Percentiles rank a stretch among this genome's conserved stretches.
Evolutionary conservation across 2,329 filamentous ascomycete species (phyloP).

Genomic region (Ophiocordyceps camponoti-rufipedis): DNA sequence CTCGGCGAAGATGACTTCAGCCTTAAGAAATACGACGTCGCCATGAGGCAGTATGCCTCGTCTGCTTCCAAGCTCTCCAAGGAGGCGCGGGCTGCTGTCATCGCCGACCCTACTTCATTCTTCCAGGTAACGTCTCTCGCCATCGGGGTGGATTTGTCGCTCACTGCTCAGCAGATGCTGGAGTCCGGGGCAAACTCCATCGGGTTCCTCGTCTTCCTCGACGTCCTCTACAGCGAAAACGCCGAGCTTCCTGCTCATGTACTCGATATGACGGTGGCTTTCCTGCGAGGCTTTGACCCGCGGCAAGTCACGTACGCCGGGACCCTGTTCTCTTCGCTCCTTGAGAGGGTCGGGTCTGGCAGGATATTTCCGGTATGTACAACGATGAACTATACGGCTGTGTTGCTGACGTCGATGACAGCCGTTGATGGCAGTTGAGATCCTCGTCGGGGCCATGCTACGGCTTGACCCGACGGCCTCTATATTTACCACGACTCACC

Average conservation of each 20-base stretch:
- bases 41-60: slow-evolving; percentile 18
- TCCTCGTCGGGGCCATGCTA: slow-evolving; percentile 34
- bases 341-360: slow-evolving; percentile 20
- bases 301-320: slow-evolving; percentile 34
- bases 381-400: no score
- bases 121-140: slow-evolving; percentile 17
- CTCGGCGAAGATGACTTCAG: slow-evolving; percentile 8
- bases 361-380: slow-evolving; percentile 21
- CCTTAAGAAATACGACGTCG: slow-evolving; percentile 19
- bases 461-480: slow-evolving; percentile 48
- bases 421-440: slow-evolving; percentile 26
- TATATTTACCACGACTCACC: slow-evolving; percentile 47
- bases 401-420: slow-evolving; percentile 7
- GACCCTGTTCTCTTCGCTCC: slow-evolving; percentile 20
- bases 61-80: slow-evolving; percentile 19
- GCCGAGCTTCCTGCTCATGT: slow-evolving; percentile 15
- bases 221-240: slow-evolving; percentile 14
- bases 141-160: neutral
- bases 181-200: slow-evolving; percentile 30
- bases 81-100: slow-evolving; percentile 13
- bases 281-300: slow-evolving; percentile 29
- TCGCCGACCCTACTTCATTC: slow-evolving; percentile 16
- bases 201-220: slow-evolving; percentile 30
- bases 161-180: slow-evolving; percentile 16
- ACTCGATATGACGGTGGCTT: slow-evolving; percentile 22